phyloP scores from a whole-genome alignment of 345 rosid species.

The Schrenkiella parvula region DNA sequence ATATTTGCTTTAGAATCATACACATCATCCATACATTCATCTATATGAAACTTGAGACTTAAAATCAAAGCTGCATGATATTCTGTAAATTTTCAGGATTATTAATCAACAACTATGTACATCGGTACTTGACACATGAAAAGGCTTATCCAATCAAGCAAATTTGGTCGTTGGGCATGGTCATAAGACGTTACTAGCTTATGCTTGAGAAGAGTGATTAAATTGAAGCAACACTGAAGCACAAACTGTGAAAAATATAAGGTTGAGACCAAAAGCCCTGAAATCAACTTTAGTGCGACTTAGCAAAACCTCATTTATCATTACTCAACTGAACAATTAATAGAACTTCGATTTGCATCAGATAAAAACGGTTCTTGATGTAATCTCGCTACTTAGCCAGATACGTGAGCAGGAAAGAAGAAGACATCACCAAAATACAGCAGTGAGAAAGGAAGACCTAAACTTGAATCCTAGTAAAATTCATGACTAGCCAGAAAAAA shows the following conservation, averaged over 20 bases:
- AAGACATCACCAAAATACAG: background rate
- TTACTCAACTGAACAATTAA: background rate
- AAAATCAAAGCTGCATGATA: conserved; percentile 18
- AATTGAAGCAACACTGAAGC: background rate
- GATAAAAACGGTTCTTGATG: background rate
- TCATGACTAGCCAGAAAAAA: background rate
- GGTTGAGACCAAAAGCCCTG: background rate
- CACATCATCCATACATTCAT: conserved; percentile 23
- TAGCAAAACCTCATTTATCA: conserved; percentile 5
- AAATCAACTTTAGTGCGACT: background rate
- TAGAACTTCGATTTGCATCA: background rate
- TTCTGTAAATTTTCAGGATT: background rate
- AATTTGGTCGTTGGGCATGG: background rate
- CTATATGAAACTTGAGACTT: conserved; percentile 17
- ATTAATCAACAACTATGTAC: background rate
- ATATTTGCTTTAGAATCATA: conserved; percentile 26
- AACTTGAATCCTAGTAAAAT: background rate
- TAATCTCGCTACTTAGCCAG: background rate
- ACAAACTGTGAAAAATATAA: background rate
- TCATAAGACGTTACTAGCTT: conserved; percentile 22
- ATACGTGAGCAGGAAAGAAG: background rate
- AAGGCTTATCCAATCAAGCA: background rate
- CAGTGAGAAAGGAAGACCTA: conserved; percentile 2
- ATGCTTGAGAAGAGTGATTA: background rate
- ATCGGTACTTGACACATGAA: conserved; percentile 9